Base-by-base conservation (phyloP, 2,329 filamentous ascomycete genomes). In the Epicoccum sorghinum region DNA sequence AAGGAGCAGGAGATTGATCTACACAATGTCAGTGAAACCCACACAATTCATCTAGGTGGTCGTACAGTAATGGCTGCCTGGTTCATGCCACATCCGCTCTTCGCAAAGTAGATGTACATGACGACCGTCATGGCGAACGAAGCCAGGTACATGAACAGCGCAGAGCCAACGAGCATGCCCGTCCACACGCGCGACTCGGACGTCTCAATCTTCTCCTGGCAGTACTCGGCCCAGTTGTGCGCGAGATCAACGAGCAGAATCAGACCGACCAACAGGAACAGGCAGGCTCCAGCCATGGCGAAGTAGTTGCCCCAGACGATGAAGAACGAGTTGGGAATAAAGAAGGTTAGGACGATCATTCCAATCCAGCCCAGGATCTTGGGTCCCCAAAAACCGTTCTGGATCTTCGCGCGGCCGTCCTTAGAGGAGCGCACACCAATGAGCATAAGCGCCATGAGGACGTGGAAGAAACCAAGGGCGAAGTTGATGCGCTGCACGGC, bases 351-450 rank as follows among this genome's bases (percentile, higher is more conserved):
- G 55, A 97, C 90, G 56, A 98, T 87, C 63, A 98, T 85, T 12
- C 82, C 86, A 44, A 97, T 72, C 95, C 95, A 99, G 47, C 87
- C 86, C 56, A 97, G 85, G 54, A 99, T 83, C 79, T 99, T 99
- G 40, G 95, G 95, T 1, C 93, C 95, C 95, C 95, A 99, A 77
- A 91, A 99, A n/a, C 93, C 95, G 78, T 99, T 99, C 73, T 99
- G 95, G 48, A 99, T 84, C 14, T 86, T 84, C 2, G 95, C 93
- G 61, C 95, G 89, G 39, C 89, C 89, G 73, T 96, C 90, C 75
- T 90, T 95, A 23, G 93, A 95, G 42, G 87, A 91, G 47, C 85
- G 86, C 46, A 99, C 92, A 46, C 95, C 95, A 50, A 98, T 82
- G 39, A 99, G 83, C 57, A 97, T 82, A 43, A 91, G 79, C 4